Base-by-base conservation (phyloP, 225 moss, liverwort and hornwort species). In the Physcomitrium patens region DNA sequence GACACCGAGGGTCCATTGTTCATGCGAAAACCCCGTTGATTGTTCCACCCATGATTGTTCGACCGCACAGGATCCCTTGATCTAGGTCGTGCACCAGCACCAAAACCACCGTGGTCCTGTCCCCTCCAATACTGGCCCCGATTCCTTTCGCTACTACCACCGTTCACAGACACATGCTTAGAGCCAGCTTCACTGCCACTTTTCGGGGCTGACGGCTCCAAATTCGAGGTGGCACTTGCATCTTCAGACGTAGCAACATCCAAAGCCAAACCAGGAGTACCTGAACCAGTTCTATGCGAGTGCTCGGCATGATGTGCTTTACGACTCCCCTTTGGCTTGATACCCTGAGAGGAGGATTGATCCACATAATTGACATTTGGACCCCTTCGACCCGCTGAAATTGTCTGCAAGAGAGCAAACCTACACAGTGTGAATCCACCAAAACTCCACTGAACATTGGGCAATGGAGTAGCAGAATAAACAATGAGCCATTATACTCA, bases 51-150 rank as follows among this genome's bases (percentile, higher is more conserved):
- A 37, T 92, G 87, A 58, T 89, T 90, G 43, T 52, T 89, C 5
- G 92, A 80, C 43, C 96, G 92, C 41, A 81, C 87, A 61, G 85
- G 92, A 51, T 92, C 93, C 82, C 96, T 83, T 53, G 84, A 80
- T 66, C 79, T 88, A 10, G 94, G 84, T 67, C 96, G 85, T 48
- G 72, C 65, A 54, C 83, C 84, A 63, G 78, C 82, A 76, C 82
- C 90, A 24, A 77, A 83, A 69, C 82, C 82, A 70, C 67, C 83
- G 61, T 86, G 86, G 57, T 84, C 82, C 65, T 81, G 77, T 46
- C 87, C 87, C 53, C 91, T 89, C 77, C 84, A 90, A 22, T 80
- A 79, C 53, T 78, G 85, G 28, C 86, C 80, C 37, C 94, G 86
- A 80, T 65, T 88, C 13, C 87, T 83, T 56, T 96, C 96, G 58